These are phyloP conservation scores for Thoreauomyces humboldtii DNA, from an alignment of 192 early-diverging fungal species.

Conservation along the genomic window DNA sequence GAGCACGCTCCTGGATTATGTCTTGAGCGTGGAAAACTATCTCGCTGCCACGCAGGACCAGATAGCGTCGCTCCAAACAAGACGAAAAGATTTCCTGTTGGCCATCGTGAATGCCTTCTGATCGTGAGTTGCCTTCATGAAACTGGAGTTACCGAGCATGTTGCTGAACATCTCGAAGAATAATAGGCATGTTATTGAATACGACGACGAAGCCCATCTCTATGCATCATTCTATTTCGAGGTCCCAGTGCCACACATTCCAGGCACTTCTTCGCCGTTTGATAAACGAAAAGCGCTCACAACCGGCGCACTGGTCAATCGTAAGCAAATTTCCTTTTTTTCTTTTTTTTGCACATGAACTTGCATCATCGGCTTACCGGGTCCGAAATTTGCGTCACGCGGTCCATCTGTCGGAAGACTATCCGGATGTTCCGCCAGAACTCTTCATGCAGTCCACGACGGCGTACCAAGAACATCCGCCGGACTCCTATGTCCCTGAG, in stretches of 20 bases:
- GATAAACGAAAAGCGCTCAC: too few relatives aligned
- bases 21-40: neutral
- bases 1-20: neutral
- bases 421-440: slow-evolving; percentile 23
- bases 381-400: neutral
- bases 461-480: neutral
- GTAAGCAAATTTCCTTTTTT: too few relatives aligned
- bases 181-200: slow-evolving; percentile 9
- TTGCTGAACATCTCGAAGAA: too few relatives aligned
- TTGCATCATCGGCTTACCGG: too few relatives aligned
- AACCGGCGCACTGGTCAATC: slow-evolving; percentile 3
- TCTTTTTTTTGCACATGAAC: too few relatives aligned
- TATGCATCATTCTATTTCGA: slow-evolving; percentile 20
- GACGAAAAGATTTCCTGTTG: slow-evolving; percentile 6
- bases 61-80: too few relatives aligned
- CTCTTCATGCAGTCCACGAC: slow-evolving; percentile 18
- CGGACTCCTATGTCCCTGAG: neutral
- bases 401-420: slow-evolving; percentile 16
- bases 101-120: slow-evolving; percentile 2
- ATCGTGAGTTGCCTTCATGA: too few relatives aligned
- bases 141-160: too few relatives aligned
- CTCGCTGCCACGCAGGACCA: too few relatives aligned
- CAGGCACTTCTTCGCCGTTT: too few relatives aligned
- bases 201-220: neutral
- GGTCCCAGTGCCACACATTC: neutral